Evolutionary conservation across 2,329 filamentous ascomycete genomes (phyloP), one percentile per base, ranked within the genome.

Genomic region (Balansia obtecta): DNA sequence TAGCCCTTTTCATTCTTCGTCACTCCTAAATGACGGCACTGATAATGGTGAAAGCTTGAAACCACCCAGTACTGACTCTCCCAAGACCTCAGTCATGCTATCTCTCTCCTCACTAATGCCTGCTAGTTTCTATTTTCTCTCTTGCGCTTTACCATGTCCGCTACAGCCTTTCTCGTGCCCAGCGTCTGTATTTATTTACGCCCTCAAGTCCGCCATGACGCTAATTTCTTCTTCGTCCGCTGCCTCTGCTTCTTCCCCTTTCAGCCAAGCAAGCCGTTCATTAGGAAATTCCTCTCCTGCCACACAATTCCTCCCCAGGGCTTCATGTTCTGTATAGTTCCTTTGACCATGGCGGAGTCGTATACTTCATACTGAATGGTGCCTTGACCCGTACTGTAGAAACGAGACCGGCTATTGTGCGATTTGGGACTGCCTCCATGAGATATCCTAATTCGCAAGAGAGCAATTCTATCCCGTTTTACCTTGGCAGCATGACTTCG

Each of bases 101-200:
- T 8, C 8, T 1, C 7, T 18, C 1, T 37, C 33, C 8, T 44
- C 49, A n/a, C 16, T 10, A 18, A 5, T 27, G 12, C 32, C 48
- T 8, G 10, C 34, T 41, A 2, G 34, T 16, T 18, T 12, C 9
- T 15, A 20, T 71, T 10, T 77, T 71, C 11, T 77, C 74, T 58
- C 73, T 56, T 76, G 73, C 4, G 74, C 73, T 46, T 75, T 75
- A 3, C 71, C 8, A 90, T 91, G 71, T 98, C 93, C 2, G 93
- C 93, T 43, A 96, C 88, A 16, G 86, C 88, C 90, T 98, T 98
- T 98, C 68, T 98, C 93, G 40, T 85, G 77, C 71, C 93, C 90
- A 1, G 90, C 90, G 65, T 98, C 93, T 20, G 86, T 71, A 50
- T 91, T 91, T 22, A 22, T 95, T 71, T 97, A 97, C 55, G 86